Conservation (phyloP, 2,329 filamentous ascomycete species). For the Diaporthe sp. region DNA sequence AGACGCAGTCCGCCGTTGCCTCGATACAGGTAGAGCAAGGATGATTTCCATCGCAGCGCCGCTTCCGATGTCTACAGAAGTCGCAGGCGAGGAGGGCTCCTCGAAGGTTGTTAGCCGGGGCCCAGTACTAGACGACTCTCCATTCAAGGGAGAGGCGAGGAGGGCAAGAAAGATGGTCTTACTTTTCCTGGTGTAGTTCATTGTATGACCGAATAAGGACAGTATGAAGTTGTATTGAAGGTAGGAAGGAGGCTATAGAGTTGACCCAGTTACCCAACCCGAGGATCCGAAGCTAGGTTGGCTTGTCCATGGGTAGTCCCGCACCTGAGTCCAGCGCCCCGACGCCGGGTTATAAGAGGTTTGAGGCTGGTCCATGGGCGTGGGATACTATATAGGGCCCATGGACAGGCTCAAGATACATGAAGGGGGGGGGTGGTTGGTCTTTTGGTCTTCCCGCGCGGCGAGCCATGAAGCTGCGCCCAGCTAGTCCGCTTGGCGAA, state of each 20-base stretch:
- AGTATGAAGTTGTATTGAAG: background rate
- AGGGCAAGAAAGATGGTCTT: conserved; percentile 32
- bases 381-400: background rate
- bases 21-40: conserved; percentile 52
- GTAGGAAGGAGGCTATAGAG: background rate
- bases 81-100: conserved; percentile 53
- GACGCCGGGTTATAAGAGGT: background rate
- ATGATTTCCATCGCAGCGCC: conserved; percentile 50
- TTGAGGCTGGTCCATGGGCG: background rate
- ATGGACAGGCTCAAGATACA: background rate
- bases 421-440: background rate
- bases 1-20: conserved; percentile 51
- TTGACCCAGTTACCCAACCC: background rate
- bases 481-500: background rate
- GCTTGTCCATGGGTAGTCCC: background rate
- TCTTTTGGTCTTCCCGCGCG: conserved; percentile 1
- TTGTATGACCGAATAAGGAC: conserved; percentile 28
- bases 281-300: background rate
- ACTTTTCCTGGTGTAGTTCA: conserved; percentile 52
- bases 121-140: background rate
- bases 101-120: conserved; percentile 39
- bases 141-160: background rate
- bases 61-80: conserved; percentile 52
- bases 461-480: background rate
- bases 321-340: background rate